phyloP scores from a whole-genome alignment of 1,139 yeast species.

The Schwanniomyces etchellsii region DNA sequence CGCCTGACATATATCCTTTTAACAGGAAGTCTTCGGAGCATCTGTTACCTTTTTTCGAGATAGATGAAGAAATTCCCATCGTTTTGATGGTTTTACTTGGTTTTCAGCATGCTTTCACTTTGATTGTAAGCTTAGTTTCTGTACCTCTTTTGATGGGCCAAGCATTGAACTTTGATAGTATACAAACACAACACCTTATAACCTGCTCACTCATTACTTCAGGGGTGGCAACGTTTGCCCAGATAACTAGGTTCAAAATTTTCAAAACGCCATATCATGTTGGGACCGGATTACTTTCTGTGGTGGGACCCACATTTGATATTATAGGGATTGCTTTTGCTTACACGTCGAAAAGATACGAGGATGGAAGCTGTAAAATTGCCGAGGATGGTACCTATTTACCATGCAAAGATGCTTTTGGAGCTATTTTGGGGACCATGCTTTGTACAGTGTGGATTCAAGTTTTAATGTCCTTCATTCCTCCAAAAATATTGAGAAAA shows the following conservation, averaged over 20 bases:
- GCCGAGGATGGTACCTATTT: constrained; percentile 57
- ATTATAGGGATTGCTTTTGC: constrained; percentile 74
- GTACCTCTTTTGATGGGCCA: constrained; percentile 71
- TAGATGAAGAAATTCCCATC: constrained; percentile 74
- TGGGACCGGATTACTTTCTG: constrained; percentile 84
- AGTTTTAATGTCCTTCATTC: constrained; percentile 66
- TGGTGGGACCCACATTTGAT: constrained; percentile 87
- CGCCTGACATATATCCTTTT: constrained; percentile 75
- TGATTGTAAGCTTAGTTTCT: constrained; percentile 88
- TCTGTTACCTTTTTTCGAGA: constrained; percentile 79
- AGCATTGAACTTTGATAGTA: constrained; percentile 50
- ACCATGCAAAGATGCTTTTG: constrained; percentile 88
- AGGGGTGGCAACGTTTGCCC: constrained; percentile 68
- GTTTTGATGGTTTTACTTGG: constrained; percentile 72
- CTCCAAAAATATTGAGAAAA: constrained; percentile 62
- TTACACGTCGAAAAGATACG: constrained; percentile 77
- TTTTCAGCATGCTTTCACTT: constrained; percentile 79
- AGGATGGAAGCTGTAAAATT: constrained; percentile 65
- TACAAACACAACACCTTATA: constrained; percentile 62
- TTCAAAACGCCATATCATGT: constrained; percentile 66
- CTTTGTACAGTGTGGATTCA: constrained; percentile 71
- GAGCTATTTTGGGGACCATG: constrained; percentile 79
- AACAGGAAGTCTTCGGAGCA: constrained; percentile 41
- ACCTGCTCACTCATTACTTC: constrained; percentile 72
- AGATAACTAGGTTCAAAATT: constrained; percentile 76